These are phyloP conservation scores for Paralagenidium karlingii DNA, from an alignment of 352 stramenopile genomes.

Conservation along the genomic window DNA sequence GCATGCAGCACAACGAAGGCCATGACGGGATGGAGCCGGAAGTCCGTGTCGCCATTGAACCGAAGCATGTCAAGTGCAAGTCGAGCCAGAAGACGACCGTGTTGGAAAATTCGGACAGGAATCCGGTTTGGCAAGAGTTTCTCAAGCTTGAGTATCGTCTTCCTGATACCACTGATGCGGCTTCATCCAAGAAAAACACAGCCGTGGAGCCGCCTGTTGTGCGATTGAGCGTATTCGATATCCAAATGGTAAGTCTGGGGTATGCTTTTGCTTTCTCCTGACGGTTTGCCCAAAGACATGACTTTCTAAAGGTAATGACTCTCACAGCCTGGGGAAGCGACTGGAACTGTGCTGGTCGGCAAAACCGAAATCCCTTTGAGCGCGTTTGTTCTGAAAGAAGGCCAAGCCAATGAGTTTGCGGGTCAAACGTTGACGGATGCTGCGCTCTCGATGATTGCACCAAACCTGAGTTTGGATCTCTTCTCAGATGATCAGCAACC, in stretches of 20 bases:
- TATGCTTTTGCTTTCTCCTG: not conserved
- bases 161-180: constrained; percentile 3
- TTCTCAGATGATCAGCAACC: constrained; percentile 8
- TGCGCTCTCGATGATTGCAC: no score
- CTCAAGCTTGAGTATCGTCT: constrained; percentile 28
- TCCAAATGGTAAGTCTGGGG: constrained; percentile 30
- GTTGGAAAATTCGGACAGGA: constrained; percentile 20
- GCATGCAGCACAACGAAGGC: constrained; percentile 11
- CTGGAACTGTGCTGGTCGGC: constrained; percentile 16
- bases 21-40: constrained; percentile 28
- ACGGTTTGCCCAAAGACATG: not conserved
- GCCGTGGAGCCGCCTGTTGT: constrained; percentile 16
- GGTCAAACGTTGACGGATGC: no score
- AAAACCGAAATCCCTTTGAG: constrained; percentile 24
- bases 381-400: constrained; percentile 23
- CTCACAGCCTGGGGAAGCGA: constrained; percentile 25
- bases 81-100: constrained; percentile 37
- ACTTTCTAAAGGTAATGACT: constrained; percentile 1
- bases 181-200: not conserved
- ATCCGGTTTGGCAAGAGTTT: constrained; percentile 39
- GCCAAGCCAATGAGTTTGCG: constrained; percentile 9
- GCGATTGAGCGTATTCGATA: constrained; percentile 25
- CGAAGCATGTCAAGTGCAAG: constrained; percentile 34
- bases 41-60: constrained; percentile 28
- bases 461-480: constrained; percentile 20